A percentile compares a stretch with the other conserved stretches of the same genome.
These are phyloP conservation scores for Melanogaster broomeanus DNA, from an alignment of 768 basidiomycete genomes.

Conservation along the genomic window DNA sequence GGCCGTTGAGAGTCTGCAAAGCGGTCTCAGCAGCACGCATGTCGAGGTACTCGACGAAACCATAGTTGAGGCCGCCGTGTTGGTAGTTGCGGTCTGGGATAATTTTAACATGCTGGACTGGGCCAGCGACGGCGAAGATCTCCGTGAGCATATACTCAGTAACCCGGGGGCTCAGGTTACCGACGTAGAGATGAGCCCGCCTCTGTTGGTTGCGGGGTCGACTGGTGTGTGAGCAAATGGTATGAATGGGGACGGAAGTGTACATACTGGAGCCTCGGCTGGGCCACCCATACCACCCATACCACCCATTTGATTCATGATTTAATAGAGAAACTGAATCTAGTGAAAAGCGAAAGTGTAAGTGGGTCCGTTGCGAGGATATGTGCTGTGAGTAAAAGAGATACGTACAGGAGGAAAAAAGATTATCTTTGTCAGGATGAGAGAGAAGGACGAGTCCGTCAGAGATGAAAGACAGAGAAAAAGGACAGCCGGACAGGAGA, in stretches of 20 bases:
- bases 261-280: slow-evolving; percentile 78
- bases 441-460: slow-evolving; percentile 35
- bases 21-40: slow-evolving; percentile 99
- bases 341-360: slow-evolving; percentile 13
- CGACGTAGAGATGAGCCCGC: slow-evolving; percentile 97
- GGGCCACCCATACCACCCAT: slow-evolving; percentile 64
- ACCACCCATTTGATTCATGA: slow-evolving; percentile 72
- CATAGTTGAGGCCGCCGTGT: slow-evolving; percentile 98
- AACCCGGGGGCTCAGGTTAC: slow-evolving; percentile 95
- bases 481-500: slow-evolving; percentile 38
- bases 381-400: slow-evolving; percentile 22
- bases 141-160: slow-evolving; percentile 99
- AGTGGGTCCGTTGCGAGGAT: slow-evolving; percentile 6
- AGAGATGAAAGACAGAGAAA: slow-evolving; percentile 34
- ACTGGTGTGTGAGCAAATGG: slow-evolving; percentile 7
- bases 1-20: slow-evolving; percentile 96
- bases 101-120: slow-evolving; percentile 99
- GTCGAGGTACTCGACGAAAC: slow-evolving; percentile 98
- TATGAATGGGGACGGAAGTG: neutral
- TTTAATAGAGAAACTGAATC: slow-evolving; percentile 45
- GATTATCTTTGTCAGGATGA: slow-evolving; percentile 39
- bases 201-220: slow-evolving; percentile 46
- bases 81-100: slow-evolving; percentile 99
- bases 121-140: slow-evolving; percentile 94
- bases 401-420: slow-evolving; percentile 36